These are phyloP conservation scores for Auriscalpium orientale DNA, from an alignment of 768 basidiomycete species.

Conservation along the genomic window DNA sequence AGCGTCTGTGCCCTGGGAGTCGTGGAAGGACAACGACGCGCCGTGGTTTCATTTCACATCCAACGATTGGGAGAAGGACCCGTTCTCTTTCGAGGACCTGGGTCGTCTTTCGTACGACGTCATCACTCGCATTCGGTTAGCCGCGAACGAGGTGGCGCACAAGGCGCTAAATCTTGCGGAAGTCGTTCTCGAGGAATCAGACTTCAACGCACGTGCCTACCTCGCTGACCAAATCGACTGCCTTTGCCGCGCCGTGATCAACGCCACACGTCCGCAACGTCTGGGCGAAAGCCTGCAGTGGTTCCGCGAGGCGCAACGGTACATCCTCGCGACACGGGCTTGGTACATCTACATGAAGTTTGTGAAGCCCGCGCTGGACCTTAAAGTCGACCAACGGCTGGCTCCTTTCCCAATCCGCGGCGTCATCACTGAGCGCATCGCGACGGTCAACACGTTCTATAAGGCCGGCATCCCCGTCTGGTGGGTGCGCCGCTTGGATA, in stretches of 20 bases:
- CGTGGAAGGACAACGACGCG: background rate
- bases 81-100: background rate
- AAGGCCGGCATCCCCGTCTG: background rate
- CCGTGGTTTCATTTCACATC: background rate
- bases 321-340: background rate
- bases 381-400: background rate
- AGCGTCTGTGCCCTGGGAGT: too few species aligned
- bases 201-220: too few species aligned
- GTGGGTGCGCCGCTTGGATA: background rate
- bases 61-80: background rate
- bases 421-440: background rate
- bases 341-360: background rate
- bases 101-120: background rate
- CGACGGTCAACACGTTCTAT: background rate
- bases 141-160: background rate
- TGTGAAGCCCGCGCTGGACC: background rate
- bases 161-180: too few species aligned
- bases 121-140: background rate
- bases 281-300: background rate
- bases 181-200: too few species aligned
- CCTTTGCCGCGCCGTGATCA: too few species aligned
- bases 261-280: too few species aligned
- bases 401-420: background rate
- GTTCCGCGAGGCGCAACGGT: background rate
- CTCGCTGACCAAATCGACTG: too few species aligned